Percentiles rank a stretch among this genome's conserved stretches.
These are phyloP conservation scores for Xerocomellus dryophilus DNA, from an alignment of 768 basidiomycete genomes.

Conservation along the genomic window DNA sequence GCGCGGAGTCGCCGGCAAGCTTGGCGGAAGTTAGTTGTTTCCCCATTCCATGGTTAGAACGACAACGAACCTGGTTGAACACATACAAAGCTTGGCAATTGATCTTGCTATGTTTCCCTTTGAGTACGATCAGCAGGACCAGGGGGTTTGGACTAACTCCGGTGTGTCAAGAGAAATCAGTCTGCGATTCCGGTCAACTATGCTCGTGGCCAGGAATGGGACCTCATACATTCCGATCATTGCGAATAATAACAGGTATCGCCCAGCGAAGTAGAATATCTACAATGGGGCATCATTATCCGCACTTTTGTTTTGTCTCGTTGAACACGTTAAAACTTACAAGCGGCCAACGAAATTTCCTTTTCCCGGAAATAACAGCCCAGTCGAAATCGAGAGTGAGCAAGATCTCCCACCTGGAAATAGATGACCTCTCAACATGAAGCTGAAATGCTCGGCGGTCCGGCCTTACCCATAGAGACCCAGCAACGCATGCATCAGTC, in stretches of 20 bases:
- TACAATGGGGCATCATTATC: constrained; percentile 17
- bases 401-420: constrained; percentile 42
- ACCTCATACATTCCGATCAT: constrained; percentile 45
- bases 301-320: background rate
- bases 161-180: constrained; percentile 38
- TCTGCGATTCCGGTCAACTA: constrained; percentile 10
- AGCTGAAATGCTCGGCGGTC: background rate
- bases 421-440: background rate
- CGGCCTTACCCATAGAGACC: constrained; percentile 43
- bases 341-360: constrained; percentile 47
- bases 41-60: background rate
- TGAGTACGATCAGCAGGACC: background rate
- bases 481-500: constrained; percentile 42
- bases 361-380: constrained; percentile 39
- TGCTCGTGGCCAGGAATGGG: background rate
- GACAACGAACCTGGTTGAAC: constrained; percentile 40
- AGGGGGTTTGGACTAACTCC: constrained; percentile 8
- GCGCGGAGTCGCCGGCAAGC: constrained; percentile 42
- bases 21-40: constrained; percentile 15
- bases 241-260: constrained; percentile 44
- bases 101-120: constrained; percentile 28
- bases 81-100: constrained; percentile 47
- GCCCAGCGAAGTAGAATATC: constrained; percentile 46
- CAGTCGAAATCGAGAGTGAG: constrained; percentile 44
- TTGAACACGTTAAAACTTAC: constrained; percentile 30